A percentile compares a stretch with the other conserved stretches of the same genome.
Conservation (phyloP, 768 basidiomycete genomes). For the Suillus brevipes region DNA sequence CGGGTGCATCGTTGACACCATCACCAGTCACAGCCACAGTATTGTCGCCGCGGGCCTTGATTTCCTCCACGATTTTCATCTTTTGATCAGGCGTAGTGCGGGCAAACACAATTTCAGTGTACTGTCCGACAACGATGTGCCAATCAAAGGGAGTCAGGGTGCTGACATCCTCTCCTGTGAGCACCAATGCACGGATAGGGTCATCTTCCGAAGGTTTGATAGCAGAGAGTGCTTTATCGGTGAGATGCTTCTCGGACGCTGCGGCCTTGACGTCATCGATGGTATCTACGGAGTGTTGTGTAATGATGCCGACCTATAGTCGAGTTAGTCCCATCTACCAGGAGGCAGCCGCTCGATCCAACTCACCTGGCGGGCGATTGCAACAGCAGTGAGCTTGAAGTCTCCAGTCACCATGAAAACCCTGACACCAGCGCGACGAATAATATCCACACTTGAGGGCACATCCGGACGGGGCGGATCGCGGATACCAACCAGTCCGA, state of each 20-base stretch:
- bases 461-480: constrained; percentile 57
- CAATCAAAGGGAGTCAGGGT: constrained; percentile 39
- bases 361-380: constrained; percentile 48
- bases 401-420: constrained; percentile 62
- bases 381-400: constrained; percentile 51
- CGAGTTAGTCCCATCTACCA: constrained; percentile 8
- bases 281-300: constrained; percentile 39
- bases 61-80: constrained; percentile 54
- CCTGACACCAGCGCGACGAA: constrained; percentile 50
- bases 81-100: constrained; percentile 60
- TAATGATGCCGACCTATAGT: constrained; percentile 42
- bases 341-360: constrained; percentile 7
- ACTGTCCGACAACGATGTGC: constrained; percentile 38
- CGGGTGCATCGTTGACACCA: constrained; percentile 55
- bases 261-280: constrained; percentile 29
- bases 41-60: constrained; percentile 47
- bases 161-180: constrained; percentile 46
- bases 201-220: constrained; percentile 41
- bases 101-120: constrained; percentile 50
- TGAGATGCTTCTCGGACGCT: constrained; percentile 18
- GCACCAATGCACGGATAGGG: constrained; percentile 38
- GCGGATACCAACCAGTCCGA: constrained; percentile 54
- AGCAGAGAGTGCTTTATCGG: constrained; percentile 12
- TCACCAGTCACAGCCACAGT: constrained; percentile 58
- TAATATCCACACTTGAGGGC: constrained; percentile 45